Evolutionary conservation across 345 rosid species (phyloP).

Genomic region (Combretum micranthum): DNA sequence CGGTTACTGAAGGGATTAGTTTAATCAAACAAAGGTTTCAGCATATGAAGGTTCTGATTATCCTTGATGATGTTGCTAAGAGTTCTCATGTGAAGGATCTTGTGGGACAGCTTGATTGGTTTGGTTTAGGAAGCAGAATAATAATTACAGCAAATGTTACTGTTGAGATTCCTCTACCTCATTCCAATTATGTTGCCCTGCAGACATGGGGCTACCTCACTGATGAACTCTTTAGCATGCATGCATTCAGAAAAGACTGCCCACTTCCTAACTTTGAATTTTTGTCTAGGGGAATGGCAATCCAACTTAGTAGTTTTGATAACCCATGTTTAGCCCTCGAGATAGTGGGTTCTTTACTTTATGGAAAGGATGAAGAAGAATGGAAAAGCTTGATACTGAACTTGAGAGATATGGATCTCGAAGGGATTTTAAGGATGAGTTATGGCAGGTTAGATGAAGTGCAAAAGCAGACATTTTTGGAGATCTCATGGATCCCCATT

Average conservation of each 20-base stretch:
- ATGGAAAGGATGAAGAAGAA: not conserved
- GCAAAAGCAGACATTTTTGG: no score
- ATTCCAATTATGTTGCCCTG: fast-evolving
- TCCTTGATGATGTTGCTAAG: no score
- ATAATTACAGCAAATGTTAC: slow-evolving; percentile 8
- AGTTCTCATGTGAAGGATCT: no score
- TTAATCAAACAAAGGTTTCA: no score
- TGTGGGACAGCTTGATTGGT: no score
- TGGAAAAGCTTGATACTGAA: slow-evolving; percentile 7
- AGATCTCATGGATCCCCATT: no score
- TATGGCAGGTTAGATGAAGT: no score
- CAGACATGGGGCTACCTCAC: no score
- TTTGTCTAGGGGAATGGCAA: not conserved
- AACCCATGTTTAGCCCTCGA: slow-evolving; percentile 12
- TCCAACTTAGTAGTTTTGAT: no score
- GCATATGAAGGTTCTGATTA: no score
- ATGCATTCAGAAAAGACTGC: slow-evolving; percentile 4
- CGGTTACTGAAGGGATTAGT: no score
- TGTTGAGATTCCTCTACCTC: not conserved
- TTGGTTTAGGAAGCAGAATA: not conserved
- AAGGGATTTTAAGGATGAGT: not conserved
- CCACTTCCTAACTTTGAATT: not conserved
- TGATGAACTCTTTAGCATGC: slow-evolving; percentile 7
- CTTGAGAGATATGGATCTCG: not conserved
- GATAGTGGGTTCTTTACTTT: slow-evolving; percentile 6